Percentiles rank a stretch among this genome's conserved stretches.
Conservation (phyloP, 495 filamentous ascomycete species). For the Talaromyces thailandensis region DNA sequence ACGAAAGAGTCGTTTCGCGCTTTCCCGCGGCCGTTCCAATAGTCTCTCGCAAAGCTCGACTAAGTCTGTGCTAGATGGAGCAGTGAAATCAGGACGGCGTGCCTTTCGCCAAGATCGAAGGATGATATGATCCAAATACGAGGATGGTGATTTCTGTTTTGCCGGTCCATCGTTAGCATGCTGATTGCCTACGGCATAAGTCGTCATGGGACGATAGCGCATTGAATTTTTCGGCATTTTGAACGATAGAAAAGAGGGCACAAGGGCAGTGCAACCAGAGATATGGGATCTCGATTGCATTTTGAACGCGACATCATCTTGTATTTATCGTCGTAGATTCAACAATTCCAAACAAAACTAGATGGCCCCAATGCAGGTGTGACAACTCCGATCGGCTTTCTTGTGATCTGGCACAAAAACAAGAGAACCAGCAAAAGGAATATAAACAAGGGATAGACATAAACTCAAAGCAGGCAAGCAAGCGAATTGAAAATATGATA, state of each 20-base stretch:
- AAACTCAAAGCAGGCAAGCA: no score
- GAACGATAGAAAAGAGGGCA: background rate
- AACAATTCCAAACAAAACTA: background rate
- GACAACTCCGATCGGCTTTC: background rate
- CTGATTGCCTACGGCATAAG: background rate
- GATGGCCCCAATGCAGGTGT: background rate
- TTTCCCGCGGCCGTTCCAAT: background rate
- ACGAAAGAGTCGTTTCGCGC: constrained; percentile 36
- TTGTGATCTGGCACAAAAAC: background rate
- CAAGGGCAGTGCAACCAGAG: background rate
- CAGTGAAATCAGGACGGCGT: background rate
- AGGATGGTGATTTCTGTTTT: background rate
- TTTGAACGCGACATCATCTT: background rate
- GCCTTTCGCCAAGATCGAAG: background rate
- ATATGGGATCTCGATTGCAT: background rate
- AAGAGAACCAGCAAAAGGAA: constrained; percentile 1
- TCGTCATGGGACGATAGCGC: constrained; percentile 6
- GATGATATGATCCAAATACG: background rate
- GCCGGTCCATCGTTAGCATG: constrained; percentile 1
- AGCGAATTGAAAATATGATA: background rate
- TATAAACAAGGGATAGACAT: background rate
- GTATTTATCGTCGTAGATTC: background rate
- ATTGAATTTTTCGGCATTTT: background rate
- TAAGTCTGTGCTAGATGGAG: background rate
- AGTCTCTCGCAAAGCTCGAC: background rate